A percentile compares a stretch with the other conserved stretches of the same genome.
phyloP scores from a whole-genome alignment of 1,284 basidiomycete genomes.

The Leucoagaricus sp. region DNA sequence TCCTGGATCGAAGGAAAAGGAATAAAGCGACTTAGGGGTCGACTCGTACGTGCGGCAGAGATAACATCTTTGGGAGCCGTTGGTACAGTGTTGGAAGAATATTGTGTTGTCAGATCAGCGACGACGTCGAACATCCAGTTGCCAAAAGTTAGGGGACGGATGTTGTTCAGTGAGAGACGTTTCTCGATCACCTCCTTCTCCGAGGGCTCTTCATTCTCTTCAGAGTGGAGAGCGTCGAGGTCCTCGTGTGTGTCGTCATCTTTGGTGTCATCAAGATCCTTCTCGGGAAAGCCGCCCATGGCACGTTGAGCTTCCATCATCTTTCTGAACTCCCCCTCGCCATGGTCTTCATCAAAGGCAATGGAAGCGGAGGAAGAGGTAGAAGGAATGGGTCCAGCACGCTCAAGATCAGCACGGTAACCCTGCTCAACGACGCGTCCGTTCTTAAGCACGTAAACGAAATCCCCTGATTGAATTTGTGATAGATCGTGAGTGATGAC shows the following conservation, averaged over 20 bases:
- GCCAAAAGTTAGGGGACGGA: constrained; percentile 44
- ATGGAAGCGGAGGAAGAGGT: neutral
- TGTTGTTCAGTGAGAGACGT: constrained; percentile 30
- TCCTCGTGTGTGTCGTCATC: constrained; percentile 21
- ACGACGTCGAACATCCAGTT: constrained; percentile 83
- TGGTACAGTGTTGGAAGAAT: neutral
- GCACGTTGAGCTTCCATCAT: constrained; percentile 53
- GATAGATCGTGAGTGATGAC: constrained; percentile 96
- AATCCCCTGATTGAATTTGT: constrained; percentile 78
- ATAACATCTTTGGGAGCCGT: neutral
- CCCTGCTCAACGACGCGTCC: constrained; percentile 89
- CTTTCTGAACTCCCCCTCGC: constrained; percentile 55
- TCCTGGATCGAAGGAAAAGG: neutral
- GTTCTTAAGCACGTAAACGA: constrained; percentile 88
- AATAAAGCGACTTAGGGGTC: neutral
- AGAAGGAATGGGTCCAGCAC: neutral
- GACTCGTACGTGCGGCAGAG: neutral
- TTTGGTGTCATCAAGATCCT: constrained; percentile 30
- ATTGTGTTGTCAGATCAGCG: constrained; percentile 55
- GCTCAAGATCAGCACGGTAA: constrained; percentile 41
- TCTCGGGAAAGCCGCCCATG: constrained; percentile 50
- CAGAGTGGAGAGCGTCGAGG: constrained; percentile 35
- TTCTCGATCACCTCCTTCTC: constrained; percentile 17
- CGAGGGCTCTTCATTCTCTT: constrained; percentile 24
- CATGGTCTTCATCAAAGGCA: constrained; percentile 18